These are phyloP conservation scores for Ambrosia artemisiifolia DNA, from an alignment of 129 eudicot genomes.

Conservation along the genomic window DNA sequence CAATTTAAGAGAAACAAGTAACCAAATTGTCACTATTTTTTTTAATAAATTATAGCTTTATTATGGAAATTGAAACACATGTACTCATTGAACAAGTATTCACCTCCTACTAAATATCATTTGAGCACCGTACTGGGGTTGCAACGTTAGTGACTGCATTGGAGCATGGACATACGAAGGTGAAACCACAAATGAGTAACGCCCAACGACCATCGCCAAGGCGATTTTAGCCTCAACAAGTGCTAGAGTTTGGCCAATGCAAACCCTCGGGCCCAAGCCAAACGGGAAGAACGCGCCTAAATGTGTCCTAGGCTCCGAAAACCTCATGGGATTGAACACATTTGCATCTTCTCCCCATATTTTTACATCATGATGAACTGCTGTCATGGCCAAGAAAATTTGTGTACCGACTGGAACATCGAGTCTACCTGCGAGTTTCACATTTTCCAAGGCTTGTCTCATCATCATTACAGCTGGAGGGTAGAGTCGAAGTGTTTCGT, in stretches of 20 bases:
- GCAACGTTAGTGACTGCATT: constrained; percentile 28
- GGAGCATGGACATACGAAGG: constrained; percentile 48
- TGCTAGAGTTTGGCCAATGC: constrained; percentile 46
- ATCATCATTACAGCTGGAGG: constrained; percentile 31
- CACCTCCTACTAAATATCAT: constrained; percentile 25
- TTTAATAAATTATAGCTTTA: no score
- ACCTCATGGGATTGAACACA: constrained; percentile 46
- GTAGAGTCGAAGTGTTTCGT: constrained; percentile 48
- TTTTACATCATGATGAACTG: constrained; percentile 37
- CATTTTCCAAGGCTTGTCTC: constrained; percentile 26
- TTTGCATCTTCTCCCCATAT: constrained; percentile 52
- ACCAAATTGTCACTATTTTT: no score
- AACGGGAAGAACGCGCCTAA: constrained; percentile 45
- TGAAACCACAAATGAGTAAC: constrained; percentile 32
- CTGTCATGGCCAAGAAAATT: constrained; percentile 27
- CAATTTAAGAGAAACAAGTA: no score
- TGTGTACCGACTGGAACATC: constrained; percentile 30
- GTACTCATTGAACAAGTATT: neutral
- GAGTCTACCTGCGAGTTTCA: constrained; percentile 27
- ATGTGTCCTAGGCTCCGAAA: constrained; percentile 39
- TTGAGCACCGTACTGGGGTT: constrained; percentile 43
- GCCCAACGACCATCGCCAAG: constrained; percentile 38
- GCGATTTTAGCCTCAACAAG: constrained; percentile 40
- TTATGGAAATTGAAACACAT: neutral
- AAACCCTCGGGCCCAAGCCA: constrained; percentile 45